Conservation (phyloP, 345 rosid genomes). For the Ceriops decandra region DNA sequence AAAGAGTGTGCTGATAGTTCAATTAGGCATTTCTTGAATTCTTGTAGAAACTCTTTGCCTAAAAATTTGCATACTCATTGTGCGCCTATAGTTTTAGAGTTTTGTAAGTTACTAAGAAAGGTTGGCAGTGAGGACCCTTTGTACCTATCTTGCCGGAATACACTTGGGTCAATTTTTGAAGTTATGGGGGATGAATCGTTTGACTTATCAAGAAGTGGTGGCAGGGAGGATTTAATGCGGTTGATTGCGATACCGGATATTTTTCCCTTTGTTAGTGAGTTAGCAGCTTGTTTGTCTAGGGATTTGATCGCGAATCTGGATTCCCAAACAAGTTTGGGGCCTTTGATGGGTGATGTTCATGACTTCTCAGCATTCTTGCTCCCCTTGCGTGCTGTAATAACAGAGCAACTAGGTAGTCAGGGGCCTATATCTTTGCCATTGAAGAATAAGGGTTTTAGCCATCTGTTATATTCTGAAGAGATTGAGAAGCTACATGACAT, state of each 20-base stretch:
- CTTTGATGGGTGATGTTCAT: constrained; percentile 43
- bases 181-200: constrained; percentile 31
- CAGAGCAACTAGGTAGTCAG: constrained; percentile 20
- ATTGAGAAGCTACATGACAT: constrained; percentile 45
- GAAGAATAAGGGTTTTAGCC: constrained; percentile 26
- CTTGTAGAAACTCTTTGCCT: constrained; percentile 32
- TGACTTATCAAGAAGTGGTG: constrained; percentile 35
- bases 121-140: constrained; percentile 48
- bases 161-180: constrained; percentile 63
- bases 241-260: constrained; percentile 43
- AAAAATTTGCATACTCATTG: constrained; percentile 45
- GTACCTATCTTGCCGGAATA: constrained; percentile 61
- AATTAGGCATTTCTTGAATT: constrained; percentile 52
- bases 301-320: constrained; percentile 37
- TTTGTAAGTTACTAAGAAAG: constrained; percentile 72
- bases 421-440: constrained; percentile 44
- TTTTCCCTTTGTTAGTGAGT: constrained; percentile 69
- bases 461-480: constrained; percentile 33
- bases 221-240: constrained; percentile 31
- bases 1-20: constrained; percentile 51
- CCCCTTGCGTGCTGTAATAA: constrained; percentile 44
- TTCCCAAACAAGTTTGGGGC: constrained; percentile 29
- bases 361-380: constrained; percentile 61
- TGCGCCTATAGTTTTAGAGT: constrained; percentile 64
- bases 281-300: constrained; percentile 46